A percentile compares a stretch with the other conserved stretches of the same genome.
phyloP scores from a whole-genome alignment of 345 rosid species.

The Populus ilicifolia region DNA sequence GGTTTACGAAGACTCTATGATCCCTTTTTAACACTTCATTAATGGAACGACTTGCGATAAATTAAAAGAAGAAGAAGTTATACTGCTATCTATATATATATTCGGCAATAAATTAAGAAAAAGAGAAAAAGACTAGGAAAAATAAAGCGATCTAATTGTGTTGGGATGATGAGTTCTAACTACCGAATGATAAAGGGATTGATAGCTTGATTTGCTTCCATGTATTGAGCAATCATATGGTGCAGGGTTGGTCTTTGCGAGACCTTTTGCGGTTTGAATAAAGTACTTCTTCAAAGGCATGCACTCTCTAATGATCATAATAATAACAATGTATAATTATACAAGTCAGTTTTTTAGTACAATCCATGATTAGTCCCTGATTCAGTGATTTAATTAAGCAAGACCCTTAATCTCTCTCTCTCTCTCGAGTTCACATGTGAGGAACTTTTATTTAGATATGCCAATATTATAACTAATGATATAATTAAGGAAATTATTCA shows the following conservation, averaged over 20 bases:
- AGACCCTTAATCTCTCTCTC: neutral
- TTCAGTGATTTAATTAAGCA: neutral
- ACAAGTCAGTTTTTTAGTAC: conserved; percentile 11
- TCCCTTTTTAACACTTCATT: neutral
- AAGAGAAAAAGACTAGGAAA: neutral
- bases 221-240: conserved; percentile 32
- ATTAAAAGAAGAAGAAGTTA: no score
- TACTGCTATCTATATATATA: neutral
- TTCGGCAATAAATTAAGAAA: neutral
- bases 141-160: conserved; percentile 1
- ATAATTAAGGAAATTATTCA: neutral
- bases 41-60: neutral
- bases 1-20: neutral
- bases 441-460: conserved; percentile 4
- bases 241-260: conserved; percentile 21
- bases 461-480: neutral
- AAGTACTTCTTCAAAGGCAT: conserved; percentile 18
- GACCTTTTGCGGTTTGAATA: conserved; percentile 29
- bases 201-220: conserved; percentile 22
- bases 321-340: conserved; percentile 5
- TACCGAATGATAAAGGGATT: conserved; percentile 24
- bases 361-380: conserved; percentile 19
- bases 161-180: conserved; percentile 33
- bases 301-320: conserved; percentile 10
- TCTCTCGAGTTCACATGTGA: conserved; percentile 16